Evolutionary conservation across 2,329 filamentous ascomycete genomes (phyloP).

Genomic region (Chrysoporthe puriensis): DNA sequence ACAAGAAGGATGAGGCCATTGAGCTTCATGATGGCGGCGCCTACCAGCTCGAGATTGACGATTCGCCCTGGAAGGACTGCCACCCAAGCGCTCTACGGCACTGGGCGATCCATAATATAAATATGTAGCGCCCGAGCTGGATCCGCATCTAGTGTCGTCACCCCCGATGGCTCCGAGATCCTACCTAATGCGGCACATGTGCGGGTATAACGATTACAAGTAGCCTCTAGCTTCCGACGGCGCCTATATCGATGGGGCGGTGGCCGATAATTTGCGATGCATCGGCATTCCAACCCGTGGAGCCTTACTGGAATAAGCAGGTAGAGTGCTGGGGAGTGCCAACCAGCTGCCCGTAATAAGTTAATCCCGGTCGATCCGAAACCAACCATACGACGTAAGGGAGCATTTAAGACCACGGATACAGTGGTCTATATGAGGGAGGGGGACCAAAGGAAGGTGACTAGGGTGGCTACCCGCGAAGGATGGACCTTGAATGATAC

Average conservation of each 20-base stretch:
- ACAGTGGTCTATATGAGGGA: neutral
- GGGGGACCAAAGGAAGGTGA: neutral
- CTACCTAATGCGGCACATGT: neutral
- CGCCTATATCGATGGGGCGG: neutral
- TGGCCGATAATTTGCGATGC: neutral
- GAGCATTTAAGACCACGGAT: neutral
- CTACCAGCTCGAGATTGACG: neutral
- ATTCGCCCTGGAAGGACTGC: neutral
- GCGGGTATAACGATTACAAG: neutral
- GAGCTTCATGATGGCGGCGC: constrained; percentile 4
- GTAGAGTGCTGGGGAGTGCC: neutral
- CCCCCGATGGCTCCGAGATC: neutral
- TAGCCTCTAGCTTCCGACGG: neutral
- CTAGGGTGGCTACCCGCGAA: neutral
- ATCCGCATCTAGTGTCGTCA: neutral
- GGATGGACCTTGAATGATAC: neutral
- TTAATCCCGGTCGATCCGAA: neutral
- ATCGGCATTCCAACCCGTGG: neutral
- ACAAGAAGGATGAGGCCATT: neutral
- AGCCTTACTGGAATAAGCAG: neutral
- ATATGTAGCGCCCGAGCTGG: neutral
- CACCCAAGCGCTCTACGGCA: neutral
- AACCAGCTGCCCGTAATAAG: neutral
- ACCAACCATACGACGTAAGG: neutral
- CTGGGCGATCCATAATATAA: neutral